Evolutionary conservation across 257 asterid species (phyloP), one percentile per base, ranked within the genome.

Genomic region (Rehmannia glutinosa): DNA sequence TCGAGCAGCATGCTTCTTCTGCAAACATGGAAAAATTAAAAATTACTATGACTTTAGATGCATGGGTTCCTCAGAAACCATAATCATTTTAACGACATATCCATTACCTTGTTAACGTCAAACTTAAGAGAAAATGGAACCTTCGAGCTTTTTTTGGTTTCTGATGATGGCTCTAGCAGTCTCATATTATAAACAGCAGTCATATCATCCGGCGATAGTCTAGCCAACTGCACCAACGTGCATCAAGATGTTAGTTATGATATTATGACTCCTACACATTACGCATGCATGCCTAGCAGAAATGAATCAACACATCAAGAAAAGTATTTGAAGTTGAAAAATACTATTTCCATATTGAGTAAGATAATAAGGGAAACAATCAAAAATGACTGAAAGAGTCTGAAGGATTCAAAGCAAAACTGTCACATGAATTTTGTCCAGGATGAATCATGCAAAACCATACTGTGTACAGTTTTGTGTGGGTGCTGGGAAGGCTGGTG

Each of bases 121-220:
- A 94, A 94, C 77, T 90, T 94, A 16, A 94, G 84, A 64, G 99
- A 82, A 77, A 94, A 88, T 11, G 96, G 86, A 19, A 82, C 81
- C 42, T 72, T 75, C 30, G 96, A 86, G 79, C 79, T 81, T 75
- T 94, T 94, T 74, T 88, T 90, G 81, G 78, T 69, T 1, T 82
- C 90, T 36, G 96, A 71, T 64, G 96, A 76, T 56, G 84, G 83
- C 81, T 88, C 97, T 54, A 94, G 88, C 73, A 88, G 76, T 75
- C 97, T 85, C 99, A 94, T 94, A 80, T 87, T 94, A 73, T 86
- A 88, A 73, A 94, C 96, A 13, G 99, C 99, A 73, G 72, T 88
- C 88, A 74, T 73, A 79, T 90, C 99, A 53, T 90, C 96, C 13
- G 74, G 84, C 11, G 96, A 82, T 75, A 94, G 77, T 63, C 89